phyloP scores from a whole-genome alignment of 345 rosid genomes.

The Euphorbia pulcherrima region DNA sequence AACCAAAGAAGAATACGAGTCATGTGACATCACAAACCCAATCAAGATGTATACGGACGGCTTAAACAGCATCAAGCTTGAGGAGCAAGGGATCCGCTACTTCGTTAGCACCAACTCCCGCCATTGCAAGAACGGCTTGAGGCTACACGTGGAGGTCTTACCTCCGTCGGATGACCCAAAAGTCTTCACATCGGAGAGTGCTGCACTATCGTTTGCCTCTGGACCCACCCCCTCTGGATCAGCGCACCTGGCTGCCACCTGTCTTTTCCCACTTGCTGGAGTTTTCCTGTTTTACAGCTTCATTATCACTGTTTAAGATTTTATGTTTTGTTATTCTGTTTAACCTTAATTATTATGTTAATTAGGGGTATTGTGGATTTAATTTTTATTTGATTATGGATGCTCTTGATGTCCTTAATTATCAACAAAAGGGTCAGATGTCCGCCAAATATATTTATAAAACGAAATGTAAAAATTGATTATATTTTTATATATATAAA shows the following conservation, averaged over 20 bases:
- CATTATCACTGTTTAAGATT: neutral
- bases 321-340: too few relatives aligned
- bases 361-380: too few relatives aligned
- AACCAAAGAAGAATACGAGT: constrained; percentile 45
- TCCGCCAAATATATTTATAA: too few relatives aligned
- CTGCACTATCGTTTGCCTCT: constrained; percentile 33
- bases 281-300: neutral
- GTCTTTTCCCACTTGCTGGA: neutral
- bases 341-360: too few relatives aligned
- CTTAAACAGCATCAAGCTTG: constrained; percentile 32
- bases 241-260: neutral
- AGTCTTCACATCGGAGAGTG: constrained; percentile 5
- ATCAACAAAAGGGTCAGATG: too few relatives aligned
- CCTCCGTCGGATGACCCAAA: constrained; percentile 5
- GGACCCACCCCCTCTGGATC: constrained; percentile 16
- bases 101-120: constrained; percentile 39
- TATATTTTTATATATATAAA: too few relatives aligned
- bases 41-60: constrained; percentile 48
- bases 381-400: too few relatives aligned
- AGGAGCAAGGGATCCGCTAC: constrained; percentile 42
- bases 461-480: too few relatives aligned
- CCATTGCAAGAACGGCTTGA: constrained; percentile 52
- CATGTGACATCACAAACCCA: constrained; percentile 47
- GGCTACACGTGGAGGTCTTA: constrained; percentile 43
- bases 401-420: too few relatives aligned